Conservation (phyloP, 1,284 basidiomycete genomes). For the Fomitiporia mediterranea region DNA sequence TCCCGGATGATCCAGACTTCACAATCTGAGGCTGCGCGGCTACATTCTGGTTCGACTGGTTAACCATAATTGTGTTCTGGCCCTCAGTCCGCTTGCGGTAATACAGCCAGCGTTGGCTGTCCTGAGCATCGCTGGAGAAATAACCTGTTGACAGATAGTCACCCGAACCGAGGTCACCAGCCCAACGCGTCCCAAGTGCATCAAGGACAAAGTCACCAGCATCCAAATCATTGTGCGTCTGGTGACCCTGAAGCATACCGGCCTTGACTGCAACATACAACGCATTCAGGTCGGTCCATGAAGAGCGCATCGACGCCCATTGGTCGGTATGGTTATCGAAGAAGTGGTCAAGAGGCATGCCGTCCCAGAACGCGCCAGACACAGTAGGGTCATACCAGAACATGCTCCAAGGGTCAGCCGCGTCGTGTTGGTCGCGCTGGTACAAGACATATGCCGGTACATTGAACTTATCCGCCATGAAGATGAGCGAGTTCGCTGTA, state of each 20-base stretch:
- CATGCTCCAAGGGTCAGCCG: constrained; percentile 89
- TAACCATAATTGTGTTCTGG: constrained; percentile 90
- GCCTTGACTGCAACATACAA: constrained; percentile 88
- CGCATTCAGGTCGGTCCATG: constrained; percentile 87
- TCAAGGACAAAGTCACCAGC: constrained; percentile 94
- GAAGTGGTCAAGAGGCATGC: constrained; percentile 75
- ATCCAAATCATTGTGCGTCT: constrained; percentile 94
- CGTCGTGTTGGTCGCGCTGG: constrained; percentile 91
- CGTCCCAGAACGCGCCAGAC: constrained; percentile 90
- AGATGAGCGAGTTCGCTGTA: constrained; percentile 72
- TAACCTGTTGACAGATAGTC: constrained; percentile 75
- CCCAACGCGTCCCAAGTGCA: constrained; percentile 92
- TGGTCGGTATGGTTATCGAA: constrained; percentile 69
- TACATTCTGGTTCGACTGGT: constrained; percentile 79
- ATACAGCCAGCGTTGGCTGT: constrained; percentile 77
- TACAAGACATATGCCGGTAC: constrained; percentile 76
- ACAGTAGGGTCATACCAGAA: constrained; percentile 93
- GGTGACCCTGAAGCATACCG: constrained; percentile 70
- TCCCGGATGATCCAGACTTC: constrained; percentile 54
- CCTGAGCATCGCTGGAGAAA: constrained; percentile 68
- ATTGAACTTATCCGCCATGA: constrained; percentile 67
- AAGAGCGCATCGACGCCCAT: constrained; percentile 90
- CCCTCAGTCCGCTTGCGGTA: constrained; percentile 97
- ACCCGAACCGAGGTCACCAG: constrained; percentile 89
- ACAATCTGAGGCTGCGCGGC: constrained; percentile 56